phyloP scores from a whole-genome alignment of 345 rosid species.

The Melaleuca quinquenervia region DNA sequence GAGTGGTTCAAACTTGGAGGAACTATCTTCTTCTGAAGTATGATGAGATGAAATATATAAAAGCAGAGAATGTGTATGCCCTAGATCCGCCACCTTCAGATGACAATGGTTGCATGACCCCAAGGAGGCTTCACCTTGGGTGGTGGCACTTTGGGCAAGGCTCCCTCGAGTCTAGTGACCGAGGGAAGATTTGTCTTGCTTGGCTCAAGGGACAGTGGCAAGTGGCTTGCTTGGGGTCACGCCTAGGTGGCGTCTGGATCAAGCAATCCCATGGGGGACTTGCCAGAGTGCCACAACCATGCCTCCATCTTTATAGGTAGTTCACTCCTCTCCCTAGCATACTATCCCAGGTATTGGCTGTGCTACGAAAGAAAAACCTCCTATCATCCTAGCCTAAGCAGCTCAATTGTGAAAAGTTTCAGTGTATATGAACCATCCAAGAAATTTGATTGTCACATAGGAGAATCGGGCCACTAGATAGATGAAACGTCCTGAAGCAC shows the following conservation, averaged over 20 bases:
- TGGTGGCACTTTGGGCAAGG: background rate
- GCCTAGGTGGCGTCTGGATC: background rate
- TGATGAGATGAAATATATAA: background rate
- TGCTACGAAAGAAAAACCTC: too few relatives aligned
- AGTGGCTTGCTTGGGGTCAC: background rate
- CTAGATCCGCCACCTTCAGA: background rate
- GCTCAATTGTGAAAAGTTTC: too few relatives aligned
- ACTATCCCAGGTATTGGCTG: too few relatives aligned
- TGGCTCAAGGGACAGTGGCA: background rate
- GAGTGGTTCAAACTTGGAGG: background rate
- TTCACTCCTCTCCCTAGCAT: too few relatives aligned
- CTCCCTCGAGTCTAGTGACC: too few relatives aligned
- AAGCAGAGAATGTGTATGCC: background rate
- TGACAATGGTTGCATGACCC: background rate
- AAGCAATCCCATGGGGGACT: background rate
- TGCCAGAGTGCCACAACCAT: background rate
- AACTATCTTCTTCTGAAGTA: background rate
- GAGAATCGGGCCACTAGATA: too few relatives aligned
- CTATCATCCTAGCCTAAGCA: too few relatives aligned
- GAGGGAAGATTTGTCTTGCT: too few relatives aligned
- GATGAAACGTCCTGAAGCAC: too few relatives aligned
- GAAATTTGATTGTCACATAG: too few relatives aligned
- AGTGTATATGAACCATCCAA: too few relatives aligned
- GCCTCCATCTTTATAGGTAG: background rate
- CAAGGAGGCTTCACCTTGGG: accelerated